These are phyloP conservation scores for Lentinus tigrinus DNA, from an alignment of 768 basidiomycete genomes.

Conservation along the genomic window DNA sequence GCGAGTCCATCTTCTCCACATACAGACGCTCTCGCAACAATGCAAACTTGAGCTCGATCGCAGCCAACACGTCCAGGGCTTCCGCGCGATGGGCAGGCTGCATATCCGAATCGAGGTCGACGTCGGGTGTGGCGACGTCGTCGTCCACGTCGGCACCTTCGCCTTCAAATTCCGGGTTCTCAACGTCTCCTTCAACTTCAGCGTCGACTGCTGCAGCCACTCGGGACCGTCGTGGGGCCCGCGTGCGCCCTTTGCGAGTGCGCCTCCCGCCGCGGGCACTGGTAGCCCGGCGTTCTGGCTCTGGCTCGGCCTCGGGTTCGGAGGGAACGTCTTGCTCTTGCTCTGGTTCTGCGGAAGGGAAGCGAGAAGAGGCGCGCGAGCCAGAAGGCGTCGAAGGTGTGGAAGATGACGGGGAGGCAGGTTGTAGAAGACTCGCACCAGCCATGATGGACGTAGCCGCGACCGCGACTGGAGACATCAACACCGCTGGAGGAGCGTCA, in stretches of 20 bases:
- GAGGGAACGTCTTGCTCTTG: slow-evolving; percentile 18
- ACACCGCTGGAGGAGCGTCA: slow-evolving; percentile 21
- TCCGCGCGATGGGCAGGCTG: slow-evolving; percentile 84
- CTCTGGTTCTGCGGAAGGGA: slow-evolving; percentile 37
- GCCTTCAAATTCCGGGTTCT: slow-evolving; percentile 23
- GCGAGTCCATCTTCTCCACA: slow-evolving; percentile 89
- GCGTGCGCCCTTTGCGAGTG: slow-evolving; percentile 14
- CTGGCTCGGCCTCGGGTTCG: slow-evolving; percentile 22
- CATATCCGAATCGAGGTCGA: slow-evolving; percentile 61
- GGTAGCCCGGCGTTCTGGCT: slow-evolving; percentile 13
- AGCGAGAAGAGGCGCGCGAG: slow-evolving; percentile 42
- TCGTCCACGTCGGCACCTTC: slow-evolving; percentile 38
- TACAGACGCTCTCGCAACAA: slow-evolving; percentile 83
- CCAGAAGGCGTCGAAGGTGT: slow-evolving; percentile 33
- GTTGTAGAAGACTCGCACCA: slow-evolving; percentile 38
- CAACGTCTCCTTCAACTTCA: slow-evolving; percentile 31
- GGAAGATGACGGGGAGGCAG: slow-evolving; percentile 38
- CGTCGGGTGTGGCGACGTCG: slow-evolving; percentile 43
- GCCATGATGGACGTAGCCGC: slow-evolving; percentile 51
- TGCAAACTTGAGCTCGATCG: slow-evolving; percentile 93
- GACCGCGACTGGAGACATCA: slow-evolving; percentile 31
- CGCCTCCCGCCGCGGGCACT: slow-evolving; percentile 9
- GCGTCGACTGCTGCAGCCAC: slow-evolving; percentile 15
- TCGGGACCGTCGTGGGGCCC: slow-evolving; percentile 10
- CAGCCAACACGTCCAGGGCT: slow-evolving; percentile 83